Percentiles rank a stretch among this genome's conserved stretches.
Evolutionary conservation across 164 flowering plant genomes (phyloP).

Genomic region (Paratinospora sagittata): DNA sequence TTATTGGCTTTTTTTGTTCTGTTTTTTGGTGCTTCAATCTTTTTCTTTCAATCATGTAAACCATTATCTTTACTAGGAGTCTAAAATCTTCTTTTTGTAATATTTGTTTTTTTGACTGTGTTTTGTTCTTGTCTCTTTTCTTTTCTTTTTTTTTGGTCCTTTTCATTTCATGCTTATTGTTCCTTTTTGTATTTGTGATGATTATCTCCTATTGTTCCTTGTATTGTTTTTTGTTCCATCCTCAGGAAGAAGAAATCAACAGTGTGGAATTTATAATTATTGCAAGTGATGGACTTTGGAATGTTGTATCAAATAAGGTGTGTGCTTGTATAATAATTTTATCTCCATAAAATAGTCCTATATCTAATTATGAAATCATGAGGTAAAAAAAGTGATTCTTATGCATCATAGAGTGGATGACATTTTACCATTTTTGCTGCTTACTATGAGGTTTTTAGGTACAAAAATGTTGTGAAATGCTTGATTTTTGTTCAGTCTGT

Average conservation of each 20-base stretch:
- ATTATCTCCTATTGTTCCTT: background rate
- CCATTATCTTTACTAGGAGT: background rate
- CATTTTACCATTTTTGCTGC: too few relatives aligned
- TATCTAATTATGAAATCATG: background rate
- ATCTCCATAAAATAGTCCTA: background rate
- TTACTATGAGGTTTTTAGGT: background rate
- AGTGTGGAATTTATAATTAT: slow-evolving; percentile 67
- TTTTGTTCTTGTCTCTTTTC: background rate
- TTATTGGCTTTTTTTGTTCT: too few relatives aligned
- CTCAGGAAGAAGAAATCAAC: slow-evolving; percentile 70
- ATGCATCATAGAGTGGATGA: background rate
- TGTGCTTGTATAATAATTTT: background rate
- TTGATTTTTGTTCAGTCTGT: background rate
- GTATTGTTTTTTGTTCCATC: slow-evolving; percentile 2
- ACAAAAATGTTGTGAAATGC: background rate
- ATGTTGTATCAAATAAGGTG: slow-evolving; percentile 74
- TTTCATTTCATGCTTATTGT: background rate
- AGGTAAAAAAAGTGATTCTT: background rate
- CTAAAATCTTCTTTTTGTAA: background rate
- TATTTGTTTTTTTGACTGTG: too few relatives aligned
- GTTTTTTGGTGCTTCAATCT: background rate
- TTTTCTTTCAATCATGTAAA: background rate
- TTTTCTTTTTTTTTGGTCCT: background rate
- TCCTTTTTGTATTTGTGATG: slow-evolving; percentile 4
- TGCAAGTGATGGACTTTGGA: slow-evolving; percentile 95